These are phyloP conservation scores for Boletus reticulatus DNA, from an alignment of 768 basidiomycete species.

Conservation along the genomic window DNA sequence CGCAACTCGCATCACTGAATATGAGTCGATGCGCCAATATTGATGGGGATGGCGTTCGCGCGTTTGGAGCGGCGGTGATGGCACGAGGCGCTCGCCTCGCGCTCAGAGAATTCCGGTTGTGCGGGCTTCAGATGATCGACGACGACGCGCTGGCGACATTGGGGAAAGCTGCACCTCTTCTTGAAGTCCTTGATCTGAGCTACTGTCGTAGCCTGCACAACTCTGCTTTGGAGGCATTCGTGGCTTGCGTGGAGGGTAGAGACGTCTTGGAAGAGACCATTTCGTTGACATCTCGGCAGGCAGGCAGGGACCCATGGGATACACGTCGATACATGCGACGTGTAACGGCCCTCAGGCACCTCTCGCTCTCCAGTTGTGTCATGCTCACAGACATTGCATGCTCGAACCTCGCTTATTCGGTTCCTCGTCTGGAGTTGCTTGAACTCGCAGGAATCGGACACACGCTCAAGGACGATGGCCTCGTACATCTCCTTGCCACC, in stretches of 20 bases:
- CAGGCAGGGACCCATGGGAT: constrained; percentile 59
- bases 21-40: constrained; percentile 70
- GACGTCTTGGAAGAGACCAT: constrained; percentile 38
- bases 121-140: constrained; percentile 59
- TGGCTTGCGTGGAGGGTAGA: constrained; percentile 44
- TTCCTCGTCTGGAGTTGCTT: constrained; percentile 72
- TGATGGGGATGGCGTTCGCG: constrained; percentile 58
- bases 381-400: constrained; percentile 76
- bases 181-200: constrained; percentile 81
- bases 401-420: constrained; percentile 63
- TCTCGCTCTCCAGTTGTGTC: constrained; percentile 68
- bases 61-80: constrained; percentile 43
- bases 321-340: constrained; percentile 50
- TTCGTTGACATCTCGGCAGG: constrained; percentile 57
- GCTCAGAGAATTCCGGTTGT: constrained; percentile 63
- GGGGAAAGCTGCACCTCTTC: constrained; percentile 63
- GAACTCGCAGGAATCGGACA: constrained; percentile 77
- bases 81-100: constrained; percentile 46
- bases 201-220: constrained; percentile 71
- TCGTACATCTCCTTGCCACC: constrained; percentile 65
- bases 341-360: constrained; percentile 67
- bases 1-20: constrained; percentile 58
- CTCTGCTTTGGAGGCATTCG: constrained; percentile 70
- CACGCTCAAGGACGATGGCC: constrained; percentile 69
- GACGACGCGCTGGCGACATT: constrained; percentile 63